phyloP scores from a whole-genome alignment of 257 asterid genomes.

The Solanum dulcamara region DNA sequence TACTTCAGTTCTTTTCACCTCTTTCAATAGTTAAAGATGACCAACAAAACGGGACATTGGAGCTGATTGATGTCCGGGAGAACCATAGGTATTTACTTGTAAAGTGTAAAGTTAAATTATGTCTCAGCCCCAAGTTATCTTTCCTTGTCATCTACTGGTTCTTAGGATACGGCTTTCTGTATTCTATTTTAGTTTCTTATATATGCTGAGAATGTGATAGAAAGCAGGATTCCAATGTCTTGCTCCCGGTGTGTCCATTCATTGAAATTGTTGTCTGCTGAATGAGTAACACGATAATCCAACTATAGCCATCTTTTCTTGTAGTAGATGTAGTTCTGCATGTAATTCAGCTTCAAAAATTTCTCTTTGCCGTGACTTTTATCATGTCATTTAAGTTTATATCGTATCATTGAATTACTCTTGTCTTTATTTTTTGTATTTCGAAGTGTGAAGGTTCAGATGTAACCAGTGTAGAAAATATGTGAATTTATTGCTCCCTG shows the following conservation, averaged over 20 bases:
- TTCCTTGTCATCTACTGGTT: neutral
- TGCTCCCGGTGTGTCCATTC: neutral
- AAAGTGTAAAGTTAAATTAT: neutral
- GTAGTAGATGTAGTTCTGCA: neutral
- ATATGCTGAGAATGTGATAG: neutral
- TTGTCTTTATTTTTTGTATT: neutral
- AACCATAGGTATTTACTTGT: slow-evolving; percentile 36
- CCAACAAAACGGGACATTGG: slow-evolving; percentile 46
- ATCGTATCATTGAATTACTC: neutral
- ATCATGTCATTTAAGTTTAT: neutral
- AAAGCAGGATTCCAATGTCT: neutral
- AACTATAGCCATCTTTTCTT: neutral
- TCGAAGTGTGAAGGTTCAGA: neutral
- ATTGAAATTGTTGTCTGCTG: neutral
- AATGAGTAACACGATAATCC: neutral
- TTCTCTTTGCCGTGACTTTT: neutral
- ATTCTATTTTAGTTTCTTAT: neutral
- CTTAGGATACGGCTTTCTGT: neutral
- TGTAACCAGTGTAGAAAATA: neutral
- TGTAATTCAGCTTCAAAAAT: neutral
- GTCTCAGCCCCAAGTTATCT: neutral
- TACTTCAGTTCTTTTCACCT: slow-evolving; percentile 81
- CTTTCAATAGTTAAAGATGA: slow-evolving; percentile 90
- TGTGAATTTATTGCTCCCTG: neutral
- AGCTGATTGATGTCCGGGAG: slow-evolving; percentile 30